Conservation (phyloP, 495 filamentous ascomycete genomes). For the Parathielavia hyrcaniae region DNA sequence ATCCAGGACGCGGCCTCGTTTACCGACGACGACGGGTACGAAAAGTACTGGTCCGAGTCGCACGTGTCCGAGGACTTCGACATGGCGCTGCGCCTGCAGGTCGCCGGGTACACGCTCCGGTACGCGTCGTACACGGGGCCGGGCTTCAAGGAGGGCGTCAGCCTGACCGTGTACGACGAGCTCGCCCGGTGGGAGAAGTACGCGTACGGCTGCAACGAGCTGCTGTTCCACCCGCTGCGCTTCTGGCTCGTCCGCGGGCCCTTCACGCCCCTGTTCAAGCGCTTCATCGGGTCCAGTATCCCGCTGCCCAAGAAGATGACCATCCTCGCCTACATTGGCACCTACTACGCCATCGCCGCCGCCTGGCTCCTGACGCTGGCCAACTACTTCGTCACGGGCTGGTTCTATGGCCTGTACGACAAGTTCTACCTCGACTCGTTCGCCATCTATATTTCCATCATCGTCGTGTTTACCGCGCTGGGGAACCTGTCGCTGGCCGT, state of each 20-base stretch:
- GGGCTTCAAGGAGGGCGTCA: conserved; percentile 80
- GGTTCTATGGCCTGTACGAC: conserved; percentile 65
- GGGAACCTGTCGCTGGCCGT: conserved; percentile 60
- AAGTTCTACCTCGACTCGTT: conserved; percentile 68
- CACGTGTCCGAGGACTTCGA: conserved; percentile 83
- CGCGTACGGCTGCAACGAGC: conserved; percentile 76
- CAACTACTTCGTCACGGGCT: conserved; percentile 75
- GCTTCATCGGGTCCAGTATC: conserved; percentile 63
- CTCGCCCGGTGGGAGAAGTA: conserved; percentile 81
- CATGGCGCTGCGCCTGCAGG: conserved; percentile 75
- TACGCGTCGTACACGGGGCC: conserved; percentile 66
- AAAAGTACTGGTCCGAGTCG: conserved; percentile 79
- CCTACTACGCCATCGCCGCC: conserved; percentile 75
- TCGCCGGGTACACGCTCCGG: conserved; percentile 63
- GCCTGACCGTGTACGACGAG: conserved; percentile 79
- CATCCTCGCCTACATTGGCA: conserved; percentile 76
- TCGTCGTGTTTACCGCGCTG: conserved; percentile 64
- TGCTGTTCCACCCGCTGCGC: conserved; percentile 69
- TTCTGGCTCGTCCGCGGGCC: conserved; percentile 58
- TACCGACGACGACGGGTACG: conserved; percentile 56
- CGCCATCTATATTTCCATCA: conserved; percentile 69
- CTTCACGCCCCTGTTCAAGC: conserved; percentile 69
- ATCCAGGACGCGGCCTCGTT: conserved; percentile 66
- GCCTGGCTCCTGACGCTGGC: conserved; percentile 69
- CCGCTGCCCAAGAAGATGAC: conserved; percentile 73